These are phyloP conservation scores for Fusarium fujikuroi DNA, from an alignment of 2,329 filamentous ascomycete genomes.

Conservation along the genomic window DNA sequence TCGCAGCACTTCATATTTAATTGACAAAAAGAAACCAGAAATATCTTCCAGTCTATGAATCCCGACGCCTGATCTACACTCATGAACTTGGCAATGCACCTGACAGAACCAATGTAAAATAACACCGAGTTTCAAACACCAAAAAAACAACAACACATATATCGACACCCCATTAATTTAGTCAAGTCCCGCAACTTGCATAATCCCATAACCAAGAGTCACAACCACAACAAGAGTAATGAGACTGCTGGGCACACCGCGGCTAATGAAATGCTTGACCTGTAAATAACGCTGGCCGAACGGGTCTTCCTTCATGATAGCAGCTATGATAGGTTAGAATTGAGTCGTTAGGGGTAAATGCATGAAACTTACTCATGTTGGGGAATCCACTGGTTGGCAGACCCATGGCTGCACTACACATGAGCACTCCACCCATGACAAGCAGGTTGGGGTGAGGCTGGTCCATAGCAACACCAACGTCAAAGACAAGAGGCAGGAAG, in stretches of 20 bases:
- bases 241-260: conserved; percentile 89
- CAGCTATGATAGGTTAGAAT: conserved; percentile 66
- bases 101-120: neutral
- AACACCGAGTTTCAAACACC: conserved; percentile 4
- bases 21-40: neutral
- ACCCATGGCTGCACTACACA: conserved; percentile 97
- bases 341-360: neutral
- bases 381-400: conserved; percentile 96
- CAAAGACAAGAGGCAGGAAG: conserved; percentile 87
- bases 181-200: conserved; percentile 77
- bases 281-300: conserved; percentile 91
- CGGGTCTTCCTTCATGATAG: conserved; percentile 98
- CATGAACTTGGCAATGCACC: conserved; percentile 9
- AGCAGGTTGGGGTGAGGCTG: conserved; percentile 93
- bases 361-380: conserved; percentile 89
- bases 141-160: neutral
- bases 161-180: conserved; percentile 32
- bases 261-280: conserved; percentile 93
- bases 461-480: conserved; percentile 86
- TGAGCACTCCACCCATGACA: conserved; percentile 93
- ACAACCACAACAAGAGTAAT: conserved; percentile 85
- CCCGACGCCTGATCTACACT: conserved; percentile 27
- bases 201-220: conserved; percentile 89
- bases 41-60: conserved; percentile 33
- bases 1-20: neutral